Conservation (phyloP, 192 early-diverging fungal genomes). For the Backusella luteola region DNA sequence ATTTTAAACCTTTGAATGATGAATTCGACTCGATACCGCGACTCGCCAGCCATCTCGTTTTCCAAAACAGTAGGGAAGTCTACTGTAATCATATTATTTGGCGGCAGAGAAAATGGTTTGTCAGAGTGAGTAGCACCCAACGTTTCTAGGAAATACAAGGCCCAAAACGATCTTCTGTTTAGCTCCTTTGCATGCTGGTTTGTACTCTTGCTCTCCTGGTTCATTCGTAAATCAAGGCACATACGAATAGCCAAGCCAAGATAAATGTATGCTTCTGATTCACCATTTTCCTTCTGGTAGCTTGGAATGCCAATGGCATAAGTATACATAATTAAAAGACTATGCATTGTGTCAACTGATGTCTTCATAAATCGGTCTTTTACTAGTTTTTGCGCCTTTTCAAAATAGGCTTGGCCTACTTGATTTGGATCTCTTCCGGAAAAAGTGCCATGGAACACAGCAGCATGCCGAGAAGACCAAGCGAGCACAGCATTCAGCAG, state of each 20-base stretch:
- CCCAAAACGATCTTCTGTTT: constrained; percentile 20
- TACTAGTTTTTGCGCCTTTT: constrained; percentile 20
- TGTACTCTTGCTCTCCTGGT: constrained; percentile 17
- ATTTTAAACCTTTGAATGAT: constrained; percentile 31
- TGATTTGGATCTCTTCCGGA: constrained; percentile 34
- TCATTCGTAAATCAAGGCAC: constrained; percentile 32
- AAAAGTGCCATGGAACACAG: constrained; percentile 37
- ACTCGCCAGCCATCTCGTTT: constrained; percentile 26
- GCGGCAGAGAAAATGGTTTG: constrained; percentile 31
- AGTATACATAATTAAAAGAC: constrained; percentile 34
- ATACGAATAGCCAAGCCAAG: constrained; percentile 37
- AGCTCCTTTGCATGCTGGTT: constrained; percentile 21
- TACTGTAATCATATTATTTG: constrained; percentile 15
- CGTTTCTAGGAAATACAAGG: constrained; percentile 24
- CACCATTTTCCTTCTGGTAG: constrained; percentile 8
- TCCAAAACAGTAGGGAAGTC: neutral
- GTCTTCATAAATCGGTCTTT: constrained; percentile 21
- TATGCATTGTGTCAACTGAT: constrained; percentile 29
- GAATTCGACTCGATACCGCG: constrained; percentile 36
- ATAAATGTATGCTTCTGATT: constrained; percentile 31
- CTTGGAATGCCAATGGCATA: constrained; percentile 36
- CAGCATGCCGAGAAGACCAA: constrained; percentile 38
- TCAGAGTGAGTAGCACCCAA: constrained; percentile 33
- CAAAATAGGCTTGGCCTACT: constrained; percentile 35
- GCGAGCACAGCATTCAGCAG: constrained; percentile 31